Percentiles rank a stretch among this genome's conserved stretches.
Evolutionary conservation across 257 asterid genomes (phyloP).

Genomic region (Solanum lycopersicoides): DNA sequence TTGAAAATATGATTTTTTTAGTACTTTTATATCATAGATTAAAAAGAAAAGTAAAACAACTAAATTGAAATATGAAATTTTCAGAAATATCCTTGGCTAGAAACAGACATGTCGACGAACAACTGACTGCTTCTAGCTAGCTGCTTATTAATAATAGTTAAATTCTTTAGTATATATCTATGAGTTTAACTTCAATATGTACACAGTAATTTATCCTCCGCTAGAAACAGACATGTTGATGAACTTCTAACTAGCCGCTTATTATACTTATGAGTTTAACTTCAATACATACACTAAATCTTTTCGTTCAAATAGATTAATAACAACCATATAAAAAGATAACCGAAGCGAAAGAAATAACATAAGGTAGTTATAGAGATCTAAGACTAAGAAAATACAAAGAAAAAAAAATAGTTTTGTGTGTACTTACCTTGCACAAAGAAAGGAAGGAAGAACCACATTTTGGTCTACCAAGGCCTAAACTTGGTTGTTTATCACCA

Average conservation of each 20-base stretch:
- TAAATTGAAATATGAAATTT: neutral
- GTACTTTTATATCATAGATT: neutral
- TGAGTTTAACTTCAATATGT: no score
- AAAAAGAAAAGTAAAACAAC: neutral
- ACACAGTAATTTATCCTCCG: no score
- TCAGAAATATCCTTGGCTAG: neutral
- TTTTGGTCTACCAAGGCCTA: conserved; percentile 40
- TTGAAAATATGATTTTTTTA: no score
- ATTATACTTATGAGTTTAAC: neutral
- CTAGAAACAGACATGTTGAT: neutral
- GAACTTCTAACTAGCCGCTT: neutral
- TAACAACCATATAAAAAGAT: neutral
- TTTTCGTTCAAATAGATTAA: neutral
- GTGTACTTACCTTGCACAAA: conserved; percentile 41
- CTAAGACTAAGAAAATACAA: neutral
- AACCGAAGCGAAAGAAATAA: neutral
- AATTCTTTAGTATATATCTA: no score
- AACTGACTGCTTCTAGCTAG: no score
- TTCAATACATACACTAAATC: neutral
- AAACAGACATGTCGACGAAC: neutral
- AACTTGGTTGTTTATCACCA: conserved; percentile 29
- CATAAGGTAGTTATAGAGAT: neutral
- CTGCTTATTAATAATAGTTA: no score
- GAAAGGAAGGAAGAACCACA: conserved; percentile 26
- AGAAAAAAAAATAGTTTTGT: neutral